These are phyloP conservation scores for Lenwebbia sp. DNA, from an alignment of 345 rosid genomes.

Conservation along the genomic window DNA sequence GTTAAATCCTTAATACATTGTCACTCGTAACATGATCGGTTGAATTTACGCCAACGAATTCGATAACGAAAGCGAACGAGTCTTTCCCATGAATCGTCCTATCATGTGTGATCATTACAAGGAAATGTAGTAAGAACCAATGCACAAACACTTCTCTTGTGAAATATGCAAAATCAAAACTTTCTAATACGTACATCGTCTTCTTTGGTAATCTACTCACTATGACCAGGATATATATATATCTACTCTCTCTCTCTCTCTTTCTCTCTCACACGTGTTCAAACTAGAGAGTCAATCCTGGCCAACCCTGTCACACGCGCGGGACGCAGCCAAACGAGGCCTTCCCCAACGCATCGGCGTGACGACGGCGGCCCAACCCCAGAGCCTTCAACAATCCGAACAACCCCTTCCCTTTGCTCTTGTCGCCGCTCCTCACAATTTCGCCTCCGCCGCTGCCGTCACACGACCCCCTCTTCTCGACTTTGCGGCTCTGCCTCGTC, in stretches of 20 bases:
- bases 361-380: neutral
- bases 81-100: neutral
- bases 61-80: neutral
- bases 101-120: neutral
- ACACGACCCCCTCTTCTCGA: neutral
- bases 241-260: no score
- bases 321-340: neutral
- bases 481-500: conserved; percentile 27
- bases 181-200: neutral
- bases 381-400: conserved; percentile 1
- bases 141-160: neutral
- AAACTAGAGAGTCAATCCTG: neutral
- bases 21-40: neutral
- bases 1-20: neutral
- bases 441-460: neutral
- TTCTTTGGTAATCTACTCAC: neutral
- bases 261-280: neutral
- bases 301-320: neutral
- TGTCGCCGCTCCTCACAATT: conserved; percentile 17
- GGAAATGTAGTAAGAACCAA: neutral
- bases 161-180: neutral
- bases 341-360: neutral
- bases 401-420: neutral
- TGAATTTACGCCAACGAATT: neutral
- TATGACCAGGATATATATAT: no score